Evolutionary conservation across 169 alveolate genomes (phyloP).

Genomic region (Cryptosporidium sp.): DNA sequence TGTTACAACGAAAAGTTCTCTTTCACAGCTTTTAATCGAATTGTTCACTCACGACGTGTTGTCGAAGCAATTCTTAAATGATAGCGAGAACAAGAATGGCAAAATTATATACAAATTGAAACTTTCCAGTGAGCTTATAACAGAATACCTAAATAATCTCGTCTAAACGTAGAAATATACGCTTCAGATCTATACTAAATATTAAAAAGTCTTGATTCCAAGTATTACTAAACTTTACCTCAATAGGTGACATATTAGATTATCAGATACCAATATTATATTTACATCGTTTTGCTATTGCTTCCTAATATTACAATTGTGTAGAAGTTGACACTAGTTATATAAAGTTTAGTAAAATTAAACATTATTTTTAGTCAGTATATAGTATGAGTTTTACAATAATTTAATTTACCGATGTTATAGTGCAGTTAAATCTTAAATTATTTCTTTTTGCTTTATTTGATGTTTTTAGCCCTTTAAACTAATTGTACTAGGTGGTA

Average conservation of each 20-base stretch:
- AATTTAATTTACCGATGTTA: too few relatives aligned
- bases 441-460: neutral
- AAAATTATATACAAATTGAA: neutral
- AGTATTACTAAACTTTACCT: neutral
- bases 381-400: neutral
- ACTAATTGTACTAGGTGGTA: neutral
- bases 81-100: neutral
- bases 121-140: constrained; percentile 8
- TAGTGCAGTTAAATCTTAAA: too few relatives aligned
- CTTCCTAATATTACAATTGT: neutral
- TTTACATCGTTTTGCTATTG: neutral
- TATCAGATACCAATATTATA: neutral
- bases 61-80: neutral
- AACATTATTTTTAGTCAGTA: neutral
- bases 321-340: neutral
- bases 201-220: neutral
- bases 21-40: constrained; percentile 58
- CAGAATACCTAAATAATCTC: constrained; percentile 15
- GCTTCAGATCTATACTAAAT: neutral
- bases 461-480: neutral
- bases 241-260: neutral
- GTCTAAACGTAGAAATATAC: neutral
- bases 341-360: too few relatives aligned
- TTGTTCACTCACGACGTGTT: constrained; percentile 42
- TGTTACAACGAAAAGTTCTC: constrained; percentile 52